Evolutionary conservation across 139 green algal species (phyloP).

Genomic region (Chlamydomonas sp.): DNA sequence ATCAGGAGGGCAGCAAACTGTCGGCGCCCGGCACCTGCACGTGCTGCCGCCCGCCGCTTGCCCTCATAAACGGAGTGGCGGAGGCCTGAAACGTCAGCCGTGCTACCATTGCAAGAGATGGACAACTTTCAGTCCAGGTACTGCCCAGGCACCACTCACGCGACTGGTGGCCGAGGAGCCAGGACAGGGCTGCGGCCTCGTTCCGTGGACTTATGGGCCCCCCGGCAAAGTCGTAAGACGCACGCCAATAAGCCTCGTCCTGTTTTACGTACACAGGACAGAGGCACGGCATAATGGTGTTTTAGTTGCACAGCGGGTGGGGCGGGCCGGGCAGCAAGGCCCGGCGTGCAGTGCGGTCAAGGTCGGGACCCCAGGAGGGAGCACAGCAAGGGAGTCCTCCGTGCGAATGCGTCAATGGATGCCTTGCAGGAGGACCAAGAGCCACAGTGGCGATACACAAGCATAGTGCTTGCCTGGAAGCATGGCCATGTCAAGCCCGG

Average conservation of each 20-base stretch:
- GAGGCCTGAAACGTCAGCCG: too few species aligned
- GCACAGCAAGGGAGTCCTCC: not conserved
- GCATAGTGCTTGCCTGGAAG: too few species aligned
- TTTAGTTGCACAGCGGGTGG: too few species aligned
- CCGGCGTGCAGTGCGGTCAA: not conserved
- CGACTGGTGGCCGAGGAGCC: constrained; percentile 56
- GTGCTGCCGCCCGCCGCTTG: too few species aligned
- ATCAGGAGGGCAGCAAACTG: too few species aligned
- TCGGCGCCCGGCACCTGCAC: too few species aligned
- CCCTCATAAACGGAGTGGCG: too few species aligned
- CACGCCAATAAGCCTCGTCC: constrained; percentile 36
- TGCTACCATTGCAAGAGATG: too few species aligned
- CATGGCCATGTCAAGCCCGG: too few species aligned
- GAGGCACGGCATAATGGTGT: too few species aligned
- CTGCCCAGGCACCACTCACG: not conserved
- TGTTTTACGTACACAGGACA: not conserved
- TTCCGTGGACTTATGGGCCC: constrained; percentile 65
- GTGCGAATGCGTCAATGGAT: too few species aligned
- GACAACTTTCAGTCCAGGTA: not conserved
- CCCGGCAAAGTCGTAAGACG: constrained; percentile 35
- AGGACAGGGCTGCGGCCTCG: constrained; percentile 71
- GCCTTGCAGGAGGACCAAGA: not conserved
- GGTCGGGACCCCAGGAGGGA: not conserved
- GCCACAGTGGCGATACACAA: not conserved
- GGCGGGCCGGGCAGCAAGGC: not conserved